Base-by-base conservation (phyloP, 2,329 filamentous ascomycete species). In the Exophiala sp. region DNA sequence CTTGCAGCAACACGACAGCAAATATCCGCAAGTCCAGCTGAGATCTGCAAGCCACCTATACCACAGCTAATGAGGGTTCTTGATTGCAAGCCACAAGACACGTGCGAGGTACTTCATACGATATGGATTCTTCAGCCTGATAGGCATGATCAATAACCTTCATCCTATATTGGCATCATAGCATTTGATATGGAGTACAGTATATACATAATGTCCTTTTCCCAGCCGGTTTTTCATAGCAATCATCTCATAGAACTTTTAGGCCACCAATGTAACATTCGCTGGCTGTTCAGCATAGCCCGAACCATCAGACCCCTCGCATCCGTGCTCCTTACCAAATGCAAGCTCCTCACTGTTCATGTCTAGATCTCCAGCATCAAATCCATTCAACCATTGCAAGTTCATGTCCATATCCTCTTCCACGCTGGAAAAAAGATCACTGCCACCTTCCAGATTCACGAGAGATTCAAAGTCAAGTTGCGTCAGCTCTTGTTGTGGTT, bases 391-490 rank as follows among this genome's bases (percentile, higher is more conserved):
- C 59, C 61, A 61, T 29, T 59, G 47, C 50, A 61, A 54, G 39
- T 56, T 52, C 61, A 61, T 49, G 29, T 59, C 58, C 24, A 58
- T 33, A 8, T 43, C 54, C 11, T 58, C 57, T 42, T 58, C 52
- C 3, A 47, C 44, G 11, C 29, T 58, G 18, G 50, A 47, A 32
- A 55, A 52, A 32, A 54, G 36, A 38, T 60, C 54, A 11, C 21
- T 32, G 12, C 57, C 66, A 44, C 75, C 73, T 39, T 76, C 74
- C 46, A 75, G 72, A 52, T 75, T 75, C 58, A 76, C 73, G 50
- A 76, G 57, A 0, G 72, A 71, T 50, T 76, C 74, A 24, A 76
- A 72, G 50, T 75, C 73, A 47, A 74, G 72, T 50, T 74, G 70
- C 2, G 69, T 74, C 18, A 47, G 20, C 11, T 53, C 57, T 34